Base-by-base conservation (phyloP, 108 stramenopile species). In the Fragilaria radians region DNA sequence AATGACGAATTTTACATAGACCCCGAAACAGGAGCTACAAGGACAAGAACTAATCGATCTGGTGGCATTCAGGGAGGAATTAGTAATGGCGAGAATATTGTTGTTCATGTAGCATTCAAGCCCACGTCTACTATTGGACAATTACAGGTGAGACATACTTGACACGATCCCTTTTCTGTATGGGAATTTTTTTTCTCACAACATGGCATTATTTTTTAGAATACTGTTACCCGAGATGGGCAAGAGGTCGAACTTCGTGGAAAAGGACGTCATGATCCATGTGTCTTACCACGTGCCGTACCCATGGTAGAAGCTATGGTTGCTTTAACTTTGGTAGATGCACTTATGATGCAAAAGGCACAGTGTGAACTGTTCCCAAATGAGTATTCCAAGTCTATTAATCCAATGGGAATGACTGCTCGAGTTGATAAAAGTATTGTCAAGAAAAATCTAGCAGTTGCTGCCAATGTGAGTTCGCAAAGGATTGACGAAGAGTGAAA, bases 61-160 rank as follows among this genome's bases (percentile, higher is more conserved):
- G 98, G 98, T 26, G 98, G 98, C 32, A 96, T 97, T 48, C 96
- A 97, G 73, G 98, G 98, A 25, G 98, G 98, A 57, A 99, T 99
- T 52, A 90, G 91, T 61, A 97, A 95, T 63, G 98, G 97, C 65
- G 96, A 96, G 61, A 94, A 89, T 51, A 93, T 97, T 59, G 92
- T 95, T 0, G 71, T 97, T 30, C 83, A 86, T 56, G 96, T 97
- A 52, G 98, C 97, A n/a, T 96, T 97, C 85, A 91, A 95, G 64
- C 88, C 94, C 2, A 97, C 96, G 21, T 93, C 91, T 28, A 97
- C 96, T 28, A 96, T 97, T 80, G 93, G 93, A 56, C 82, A 94
- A 63, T 69, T 58, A 49, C 94, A 94, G 89, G 89, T 91, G 69
- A 52, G 85, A 28, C 7, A 22, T 14, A 11, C 14, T 7, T 42